phyloP scores from a whole-genome alignment of 139 green algal species.

The Coelastrella sp. region DNA sequence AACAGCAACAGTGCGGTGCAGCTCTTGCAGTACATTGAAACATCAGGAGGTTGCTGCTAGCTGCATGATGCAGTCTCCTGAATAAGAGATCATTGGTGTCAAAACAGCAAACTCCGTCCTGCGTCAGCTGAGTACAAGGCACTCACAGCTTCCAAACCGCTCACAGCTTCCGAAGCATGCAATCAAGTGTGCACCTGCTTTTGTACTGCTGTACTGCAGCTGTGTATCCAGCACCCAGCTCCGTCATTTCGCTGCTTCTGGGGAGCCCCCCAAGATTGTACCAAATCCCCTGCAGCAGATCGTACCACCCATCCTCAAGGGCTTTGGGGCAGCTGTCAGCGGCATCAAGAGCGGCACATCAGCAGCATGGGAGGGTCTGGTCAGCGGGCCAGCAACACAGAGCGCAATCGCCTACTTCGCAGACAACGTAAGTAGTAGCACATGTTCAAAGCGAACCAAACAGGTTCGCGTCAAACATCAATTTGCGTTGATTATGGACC shows the following conservation, averaged over 20 bases:
- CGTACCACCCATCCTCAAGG: constrained; percentile 45
- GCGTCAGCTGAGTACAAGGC: no score
- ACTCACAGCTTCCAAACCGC: background rate
- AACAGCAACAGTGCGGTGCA: no score
- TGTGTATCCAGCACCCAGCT: constrained; percentile 17
- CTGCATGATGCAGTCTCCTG: no score
- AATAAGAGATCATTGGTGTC: no score
- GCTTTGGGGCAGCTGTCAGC: constrained; percentile 19
- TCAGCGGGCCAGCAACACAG: background rate
- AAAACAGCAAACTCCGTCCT: no score
- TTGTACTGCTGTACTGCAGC: background rate
- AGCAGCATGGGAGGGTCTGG: background rate
- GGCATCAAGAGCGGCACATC: background rate
- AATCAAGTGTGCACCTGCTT: background rate
- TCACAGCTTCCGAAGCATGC: background rate
- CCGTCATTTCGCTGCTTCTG: constrained; percentile 3
- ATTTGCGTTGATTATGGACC: no score
- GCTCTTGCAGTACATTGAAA: no score
- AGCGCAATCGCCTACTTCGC: constrained; percentile 36
- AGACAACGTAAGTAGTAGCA: constrained; percentile 42
- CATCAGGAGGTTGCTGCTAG: no score
- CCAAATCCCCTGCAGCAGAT: constrained; percentile 54
- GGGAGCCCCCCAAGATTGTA: background rate
- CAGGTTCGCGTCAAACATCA: no score
- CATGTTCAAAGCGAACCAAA: no score